Base-by-base conservation (phyloP, 2,329 filamentous ascomycete species). In the Ophiostoma sp. region DNA sequence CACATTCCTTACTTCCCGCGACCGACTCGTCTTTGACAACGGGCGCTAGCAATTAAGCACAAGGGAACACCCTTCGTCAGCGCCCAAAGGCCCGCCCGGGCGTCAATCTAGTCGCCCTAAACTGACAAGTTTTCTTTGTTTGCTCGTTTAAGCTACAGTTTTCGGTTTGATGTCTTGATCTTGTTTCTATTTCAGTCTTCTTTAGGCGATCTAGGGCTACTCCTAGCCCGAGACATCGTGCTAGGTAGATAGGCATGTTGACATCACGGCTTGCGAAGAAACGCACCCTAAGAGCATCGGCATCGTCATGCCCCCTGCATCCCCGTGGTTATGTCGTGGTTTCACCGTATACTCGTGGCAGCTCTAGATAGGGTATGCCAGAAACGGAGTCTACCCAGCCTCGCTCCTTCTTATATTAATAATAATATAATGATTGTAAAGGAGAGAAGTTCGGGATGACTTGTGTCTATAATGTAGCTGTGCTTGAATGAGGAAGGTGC, bases 41-140 rank as follows among this genome's bases (percentile, higher is more conserved):
- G 49, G 49, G 49, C 49, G 27, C 49, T 55, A 55, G 49, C 49
- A 55, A 27, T 55, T 55, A 55, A 18, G 27, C 49, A 27, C 49
- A 9, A 55, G 18, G n/a, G 18, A 55, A 18, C 27, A 12, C 49
- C 49, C 49, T 55, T 55, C 27, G 49, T 18, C 49, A 18, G 49
- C 8, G 7, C 11, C 49, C 6, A 55, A 55, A 55, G 49, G 49
- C 55, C 55, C 55, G 55, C 18, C 55, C 12, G 11, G 55, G 55
- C 38, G 55, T 60, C 27, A 60, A 38, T 14, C 55, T 38, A 60
- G 27, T 27, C 36, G 11, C 27, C 11, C 18, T 12, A 14, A 60
- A 14, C 52, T 18, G 27, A 12, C 5, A 6, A 18, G 27, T 27
- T 14, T 36, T 55, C 49, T 55, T 55, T 55, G 18, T 55, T 11